These are phyloP conservation scores for Cutaneotrichosporon sp. DNA, from an alignment of 1,284 basidiomycete species.

Conservation along the genomic window DNA sequence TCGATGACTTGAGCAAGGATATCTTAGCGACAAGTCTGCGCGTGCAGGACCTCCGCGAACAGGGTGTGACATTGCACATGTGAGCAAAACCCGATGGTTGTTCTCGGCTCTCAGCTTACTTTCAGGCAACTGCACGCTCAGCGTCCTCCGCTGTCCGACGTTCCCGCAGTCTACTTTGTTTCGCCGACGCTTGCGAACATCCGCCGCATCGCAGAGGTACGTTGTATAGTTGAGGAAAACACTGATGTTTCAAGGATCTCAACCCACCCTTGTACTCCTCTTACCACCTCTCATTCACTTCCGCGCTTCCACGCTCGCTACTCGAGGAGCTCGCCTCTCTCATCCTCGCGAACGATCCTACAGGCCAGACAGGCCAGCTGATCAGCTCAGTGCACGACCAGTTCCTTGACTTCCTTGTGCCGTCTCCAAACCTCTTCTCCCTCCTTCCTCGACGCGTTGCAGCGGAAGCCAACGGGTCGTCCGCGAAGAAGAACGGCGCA, in stretches of 20 bases:
- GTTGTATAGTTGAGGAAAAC: no score
- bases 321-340: slow-evolving; percentile 89
- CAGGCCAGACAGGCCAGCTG: slow-evolving; percentile 67
- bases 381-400: slow-evolving; percentile 83
- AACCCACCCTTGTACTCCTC: slow-evolving; percentile 85
- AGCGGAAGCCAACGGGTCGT: slow-evolving; percentile 25
- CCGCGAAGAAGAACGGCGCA: slow-evolving; percentile 22
- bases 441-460: slow-evolving; percentile 58
- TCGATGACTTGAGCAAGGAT: slow-evolving; percentile 94
- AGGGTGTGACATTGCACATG: slow-evolving; percentile 97
- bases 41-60: slow-evolving; percentile 93
- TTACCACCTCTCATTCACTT: slow-evolving; percentile 93
- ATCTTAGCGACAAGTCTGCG: slow-evolving; percentile 89
- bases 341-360: slow-evolving; percentile 65
- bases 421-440: slow-evolving; percentile 91
- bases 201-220: slow-evolving; percentile 77
- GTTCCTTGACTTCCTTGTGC: slow-evolving; percentile 93
- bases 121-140: slow-evolving; percentile 81
- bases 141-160: slow-evolving; percentile 85
- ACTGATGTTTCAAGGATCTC: slow-evolving; percentile 58
- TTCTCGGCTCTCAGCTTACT: no score
- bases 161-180: slow-evolving; percentile 96
- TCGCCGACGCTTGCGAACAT: slow-evolving; percentile 84
- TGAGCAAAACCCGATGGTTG: no score
- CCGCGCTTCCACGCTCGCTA: slow-evolving; percentile 76